phyloP scores from a whole-genome alignment of 306 rosid species.

The Acacia melanoxylon region DNA sequence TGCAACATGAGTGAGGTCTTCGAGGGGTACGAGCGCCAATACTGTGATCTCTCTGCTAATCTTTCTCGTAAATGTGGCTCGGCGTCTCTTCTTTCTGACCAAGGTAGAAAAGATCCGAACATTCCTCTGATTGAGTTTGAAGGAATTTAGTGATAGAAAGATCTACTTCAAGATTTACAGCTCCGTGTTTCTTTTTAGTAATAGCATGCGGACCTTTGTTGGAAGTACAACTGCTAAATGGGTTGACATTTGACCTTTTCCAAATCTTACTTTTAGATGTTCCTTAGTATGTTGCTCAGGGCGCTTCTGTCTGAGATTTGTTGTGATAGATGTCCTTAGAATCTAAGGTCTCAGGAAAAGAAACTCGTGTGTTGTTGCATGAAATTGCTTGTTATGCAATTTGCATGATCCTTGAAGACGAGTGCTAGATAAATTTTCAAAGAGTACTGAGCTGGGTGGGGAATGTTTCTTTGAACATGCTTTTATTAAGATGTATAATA shows the following conservation, averaged over 20 bases:
- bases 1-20: constrained; percentile 71
- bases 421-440: neutral
- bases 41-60: constrained; percentile 87
- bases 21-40: constrained; percentile 92
- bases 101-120: constrained; percentile 35
- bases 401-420: neutral
- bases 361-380: neutral
- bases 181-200: neutral
- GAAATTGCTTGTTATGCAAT: neutral
- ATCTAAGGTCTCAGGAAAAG: neutral
- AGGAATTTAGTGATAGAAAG: neutral
- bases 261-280: neutral
- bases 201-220: neutral
- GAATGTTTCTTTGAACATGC: constrained; percentile 24
- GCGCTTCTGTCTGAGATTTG: neutral
- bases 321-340: neutral
- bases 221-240: neutral
- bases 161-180: neutral
- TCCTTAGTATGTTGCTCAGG: neutral
- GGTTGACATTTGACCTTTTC: neutral
- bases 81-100: constrained; percentile 52
- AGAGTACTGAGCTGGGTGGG: neutral
- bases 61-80: constrained; percentile 81
- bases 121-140: constrained; percentile 12
- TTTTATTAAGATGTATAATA: constrained; percentile 23